Base-by-base conservation (phyloP, 1,284 basidiomycete species). In the Cutaneotrichosporon cutaneum region DNA sequence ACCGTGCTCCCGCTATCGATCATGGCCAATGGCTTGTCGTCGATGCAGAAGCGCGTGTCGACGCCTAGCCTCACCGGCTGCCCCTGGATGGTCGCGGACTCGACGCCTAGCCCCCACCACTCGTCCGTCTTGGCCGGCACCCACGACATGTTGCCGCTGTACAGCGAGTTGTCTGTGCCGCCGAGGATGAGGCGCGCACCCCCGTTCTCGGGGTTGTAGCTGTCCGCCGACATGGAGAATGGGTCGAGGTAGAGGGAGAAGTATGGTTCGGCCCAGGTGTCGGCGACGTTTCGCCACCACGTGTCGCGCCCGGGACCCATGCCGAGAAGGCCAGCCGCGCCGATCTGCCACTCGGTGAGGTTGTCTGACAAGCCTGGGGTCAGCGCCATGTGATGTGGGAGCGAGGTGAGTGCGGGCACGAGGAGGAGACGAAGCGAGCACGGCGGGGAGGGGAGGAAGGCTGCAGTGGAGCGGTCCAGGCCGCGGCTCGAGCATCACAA, bases 321-420 rank as follows among this genome's bases (percentile, higher is more conserved):
- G 24, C 52, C 44, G 24, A 48, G 24, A 11, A 47, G 30, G 9
- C 44, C 32, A 6, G 42, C 42, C 9, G 47, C 90, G 84, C n/a
- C 88, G 88, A 30, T 24, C 24, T 10, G n/a, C 56, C 47, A 48
- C 22, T 35, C 47, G 21, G 52, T 58, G 32, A 50, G 11, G 54
- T 50, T 35, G n/a, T 33, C 35, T 30, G 48, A 51, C 24, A 51
- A n/a, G 27, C 48, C 48, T 51, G 27, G 26, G 8, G 48, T 51
- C 26, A 51, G 48, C 48, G 27, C 13, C 9, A 30, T 30, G 30
- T 5, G 30, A 30, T 30, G 30, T 30, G 30, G 9, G 30, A 30
- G 35, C 35, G 10, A 36, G 18, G 2, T 42, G 16, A n/a, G 18
- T 7, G 39, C 18, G 39, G 35, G 35, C 14, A 16, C 21, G 24